These are phyloP conservation scores for Mycena sp. DNA, from an alignment of 1,284 basidiomycete genomes.

Conservation along the genomic window DNA sequence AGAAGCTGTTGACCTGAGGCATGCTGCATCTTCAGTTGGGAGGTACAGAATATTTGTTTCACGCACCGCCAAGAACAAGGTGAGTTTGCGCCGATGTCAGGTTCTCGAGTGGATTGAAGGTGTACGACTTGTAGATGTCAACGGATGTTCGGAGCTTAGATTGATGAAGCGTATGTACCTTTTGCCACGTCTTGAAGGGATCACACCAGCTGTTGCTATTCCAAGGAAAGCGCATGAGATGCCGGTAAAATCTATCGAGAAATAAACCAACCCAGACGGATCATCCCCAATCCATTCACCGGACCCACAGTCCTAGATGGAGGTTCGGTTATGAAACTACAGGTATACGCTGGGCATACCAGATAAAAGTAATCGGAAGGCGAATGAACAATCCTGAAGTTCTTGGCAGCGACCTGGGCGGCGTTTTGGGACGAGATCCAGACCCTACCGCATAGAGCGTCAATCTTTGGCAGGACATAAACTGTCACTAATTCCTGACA, in stretches of 20 bases:
- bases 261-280: conserved; percentile 41
- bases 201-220: conserved; percentile 40
- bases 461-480: background rate
- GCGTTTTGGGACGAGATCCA: conserved; percentile 79
- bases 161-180: too few relatives aligned
- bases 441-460: conserved; percentile 49
- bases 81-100: conserved; percentile 57
- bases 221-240: background rate
- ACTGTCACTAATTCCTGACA: conserved; percentile 49
- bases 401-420: conserved; percentile 64
- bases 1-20: conserved; percentile 70
- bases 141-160: too few relatives aligned
- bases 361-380: conserved; percentile 84
- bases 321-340: background rate
- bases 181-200: conserved; percentile 33
- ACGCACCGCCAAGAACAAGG: conserved; percentile 73
- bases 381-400: conserved; percentile 72
- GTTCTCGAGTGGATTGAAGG: conserved; percentile 76
- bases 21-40: background rate
- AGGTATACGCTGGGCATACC: conserved; percentile 36
- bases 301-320: conserved; percentile 66
- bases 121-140: conserved; percentile 61
- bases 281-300: conserved; percentile 79
- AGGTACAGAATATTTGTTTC: background rate
- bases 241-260: background rate